A percentile compares a stretch with the other conserved stretches of the same genome.
phyloP scores from a whole-genome alignment of 805 yeast species.

The Candida krabiensis region DNA sequence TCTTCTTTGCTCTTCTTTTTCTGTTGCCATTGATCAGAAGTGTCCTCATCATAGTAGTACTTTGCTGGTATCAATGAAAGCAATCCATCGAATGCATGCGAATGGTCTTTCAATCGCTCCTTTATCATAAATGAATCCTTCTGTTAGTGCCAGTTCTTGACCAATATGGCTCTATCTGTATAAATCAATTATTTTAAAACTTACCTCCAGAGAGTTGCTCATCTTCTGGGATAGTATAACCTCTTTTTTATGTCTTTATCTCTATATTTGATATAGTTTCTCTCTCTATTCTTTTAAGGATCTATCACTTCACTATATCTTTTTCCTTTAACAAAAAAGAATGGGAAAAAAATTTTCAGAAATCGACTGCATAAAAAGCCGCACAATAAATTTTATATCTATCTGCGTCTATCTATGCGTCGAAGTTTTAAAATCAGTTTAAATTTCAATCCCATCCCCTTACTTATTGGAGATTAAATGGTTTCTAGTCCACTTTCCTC shows the following conservation, averaged over 20 bases:
- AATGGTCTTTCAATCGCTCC: conserved; percentile 78
- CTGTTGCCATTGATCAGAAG: conserved; percentile 87
- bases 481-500: no score
- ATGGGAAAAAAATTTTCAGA: conserved; percentile 8
- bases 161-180: no score
- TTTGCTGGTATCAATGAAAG: conserved; percentile 91
- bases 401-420: no score
- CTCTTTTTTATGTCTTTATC: conserved; percentile 35
- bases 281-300: neutral
- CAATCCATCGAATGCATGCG: conserved; percentile 84
- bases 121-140: conserved; percentile 21
- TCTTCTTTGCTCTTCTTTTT: conserved; percentile 74
- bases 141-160: no score
- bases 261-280: neutral
- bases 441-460: no score
- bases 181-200: conserved; percentile 33
- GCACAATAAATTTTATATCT: no score
- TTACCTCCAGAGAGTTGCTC: conserved; percentile 47
- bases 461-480: no score
- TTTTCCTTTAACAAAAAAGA: neutral
- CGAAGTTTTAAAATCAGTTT: neutral
- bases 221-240: conserved; percentile 41
- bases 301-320: neutral
- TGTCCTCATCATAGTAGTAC: conserved; percentile 88
- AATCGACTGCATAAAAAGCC: conserved; percentile 4